Percentiles rank a stretch among this genome's conserved stretches.
Conservation (phyloP, 306 rosid genomes). For the Arachis stenosperma region DNA sequence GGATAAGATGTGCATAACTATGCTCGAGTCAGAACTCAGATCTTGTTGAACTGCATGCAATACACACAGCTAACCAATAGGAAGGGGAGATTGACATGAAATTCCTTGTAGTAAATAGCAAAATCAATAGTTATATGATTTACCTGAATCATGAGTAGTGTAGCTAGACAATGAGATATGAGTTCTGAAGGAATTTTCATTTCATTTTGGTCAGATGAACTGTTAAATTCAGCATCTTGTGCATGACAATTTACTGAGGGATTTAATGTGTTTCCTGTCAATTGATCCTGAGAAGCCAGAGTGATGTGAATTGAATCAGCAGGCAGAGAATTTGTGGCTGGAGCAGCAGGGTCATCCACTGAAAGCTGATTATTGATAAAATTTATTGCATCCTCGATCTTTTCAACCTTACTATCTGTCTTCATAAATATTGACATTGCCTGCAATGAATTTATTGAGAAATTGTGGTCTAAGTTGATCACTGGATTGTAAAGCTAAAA, state of each 20-base stretch:
- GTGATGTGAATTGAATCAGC: constrained; percentile 50
- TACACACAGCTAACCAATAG: constrained; percentile 29
- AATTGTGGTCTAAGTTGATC: constrained; percentile 41
- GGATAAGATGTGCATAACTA: constrained; percentile 11
- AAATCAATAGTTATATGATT: constrained; percentile 22
- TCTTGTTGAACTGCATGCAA: constrained; percentile 9
- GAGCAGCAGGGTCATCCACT: constrained; percentile 58
- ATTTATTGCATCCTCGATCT: constrained; percentile 74
- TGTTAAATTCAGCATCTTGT: constrained; percentile 54
- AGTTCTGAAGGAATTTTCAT: constrained; percentile 77
- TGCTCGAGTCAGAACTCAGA: neutral
- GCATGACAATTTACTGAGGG: constrained; percentile 44
- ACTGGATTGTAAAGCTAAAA: constrained; percentile 19
- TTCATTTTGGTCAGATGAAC: constrained; percentile 59
- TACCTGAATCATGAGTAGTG: constrained; percentile 92
- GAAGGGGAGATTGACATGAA: constrained; percentile 25
- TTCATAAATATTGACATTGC: constrained; percentile 63
- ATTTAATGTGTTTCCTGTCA: constrained; percentile 50
- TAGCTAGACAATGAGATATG: constrained; percentile 80
- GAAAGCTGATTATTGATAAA: constrained; percentile 69
- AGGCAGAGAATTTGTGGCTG: constrained; percentile 46
- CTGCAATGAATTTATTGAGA: constrained; percentile 57
- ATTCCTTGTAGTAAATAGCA: constrained; percentile 31
- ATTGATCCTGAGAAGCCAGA: constrained; percentile 57
- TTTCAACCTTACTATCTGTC: constrained; percentile 56